Conservation (phyloP, 768 basidiomycete genomes). For the Leucogyrophana mollusca region DNA sequence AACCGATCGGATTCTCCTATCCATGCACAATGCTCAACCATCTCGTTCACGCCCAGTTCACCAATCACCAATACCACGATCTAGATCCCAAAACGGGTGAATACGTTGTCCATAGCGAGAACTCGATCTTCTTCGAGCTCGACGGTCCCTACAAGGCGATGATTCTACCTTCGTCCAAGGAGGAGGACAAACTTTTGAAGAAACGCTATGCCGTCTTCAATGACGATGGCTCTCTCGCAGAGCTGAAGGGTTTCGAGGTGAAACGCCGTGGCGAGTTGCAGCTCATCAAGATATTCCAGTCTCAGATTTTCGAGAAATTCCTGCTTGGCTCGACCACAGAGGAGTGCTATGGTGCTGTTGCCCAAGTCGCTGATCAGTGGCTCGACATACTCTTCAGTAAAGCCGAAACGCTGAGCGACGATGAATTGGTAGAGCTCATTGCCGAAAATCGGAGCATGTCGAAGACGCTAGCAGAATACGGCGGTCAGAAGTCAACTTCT, state of each 20-base stretch:
- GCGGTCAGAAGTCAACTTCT: conserved; percentile 94
- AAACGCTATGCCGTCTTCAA: conserved; percentile 99
- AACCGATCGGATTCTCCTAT: conserved; percentile 87
- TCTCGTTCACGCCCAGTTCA: conserved; percentile 92
- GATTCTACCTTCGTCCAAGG: conserved; percentile 98
- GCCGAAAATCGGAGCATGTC: conserved; percentile 99
- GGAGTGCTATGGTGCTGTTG: conserved; percentile 94
- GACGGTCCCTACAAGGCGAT: conserved; percentile 99
- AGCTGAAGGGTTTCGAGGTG: conserved; percentile 98
- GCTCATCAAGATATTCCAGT: conserved; percentile 99
- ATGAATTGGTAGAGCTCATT: conserved; percentile 96
- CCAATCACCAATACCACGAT: conserved; percentile 97
- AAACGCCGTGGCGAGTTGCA: conserved; percentile 97
- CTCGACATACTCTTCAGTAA: conserved; percentile 90
- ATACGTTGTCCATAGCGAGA: conserved; percentile 88
- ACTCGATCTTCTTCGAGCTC: conserved; percentile 99
- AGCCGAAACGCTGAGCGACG: conserved; percentile 81
- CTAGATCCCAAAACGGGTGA: conserved; percentile 81
- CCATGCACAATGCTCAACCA: conserved; percentile 99
- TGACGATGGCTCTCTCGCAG: conserved; percentile 95
- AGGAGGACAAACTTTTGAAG: conserved; percentile 97
- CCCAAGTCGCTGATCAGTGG: conserved; percentile 94
- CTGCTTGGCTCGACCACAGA: conserved; percentile 89
- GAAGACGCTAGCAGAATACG: conserved; percentile 94
- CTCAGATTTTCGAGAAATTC: conserved; percentile 97